Percentiles rank a stretch among this genome's conserved stretches.
These are phyloP conservation scores for Debaryomyces sp. DNA, from an alignment of 1,139 yeast genomes.

Conservation along the genomic window DNA sequence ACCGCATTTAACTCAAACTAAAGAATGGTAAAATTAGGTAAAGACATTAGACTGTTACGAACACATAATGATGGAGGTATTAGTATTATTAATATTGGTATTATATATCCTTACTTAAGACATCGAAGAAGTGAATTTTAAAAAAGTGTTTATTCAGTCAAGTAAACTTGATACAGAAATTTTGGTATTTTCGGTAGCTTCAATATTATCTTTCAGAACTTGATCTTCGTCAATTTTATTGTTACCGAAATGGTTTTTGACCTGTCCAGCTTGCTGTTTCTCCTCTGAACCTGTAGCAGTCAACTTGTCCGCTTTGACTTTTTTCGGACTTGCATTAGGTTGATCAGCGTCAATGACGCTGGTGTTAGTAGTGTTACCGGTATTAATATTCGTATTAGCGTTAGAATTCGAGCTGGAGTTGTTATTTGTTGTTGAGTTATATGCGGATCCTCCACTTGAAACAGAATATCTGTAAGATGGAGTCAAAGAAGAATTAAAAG, in stretches of 20 bases:
- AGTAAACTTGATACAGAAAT: conserved; percentile 29
- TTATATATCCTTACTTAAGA: conserved; percentile 1
- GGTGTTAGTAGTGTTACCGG: background rate
- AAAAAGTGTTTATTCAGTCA: conserved; percentile 17
- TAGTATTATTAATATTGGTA: background rate
- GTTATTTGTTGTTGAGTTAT: background rate
- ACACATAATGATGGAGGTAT: background rate
- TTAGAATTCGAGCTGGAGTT: background rate
- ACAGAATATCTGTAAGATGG: conserved; percentile 32
- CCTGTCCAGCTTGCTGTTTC: background rate
- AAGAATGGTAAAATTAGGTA: no score
- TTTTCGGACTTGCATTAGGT: background rate
- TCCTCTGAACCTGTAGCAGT: background rate
- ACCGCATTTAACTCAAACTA: no score
- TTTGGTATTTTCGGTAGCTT: conserved; percentile 14
- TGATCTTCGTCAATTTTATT: background rate
- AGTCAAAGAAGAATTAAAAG: conserved; percentile 35
- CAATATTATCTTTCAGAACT: background rate
- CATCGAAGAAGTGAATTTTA: conserved; percentile 5
- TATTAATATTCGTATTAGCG: background rate
- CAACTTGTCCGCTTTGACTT: background rate
- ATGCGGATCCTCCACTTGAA: conserved; percentile 18
- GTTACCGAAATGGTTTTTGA: background rate
- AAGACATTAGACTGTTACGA: no score
- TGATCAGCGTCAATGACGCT: background rate